Base-by-base conservation (phyloP, 2,329 filamentous ascomycete genomes). In the Lasiodiplodia hormozganensis region DNA sequence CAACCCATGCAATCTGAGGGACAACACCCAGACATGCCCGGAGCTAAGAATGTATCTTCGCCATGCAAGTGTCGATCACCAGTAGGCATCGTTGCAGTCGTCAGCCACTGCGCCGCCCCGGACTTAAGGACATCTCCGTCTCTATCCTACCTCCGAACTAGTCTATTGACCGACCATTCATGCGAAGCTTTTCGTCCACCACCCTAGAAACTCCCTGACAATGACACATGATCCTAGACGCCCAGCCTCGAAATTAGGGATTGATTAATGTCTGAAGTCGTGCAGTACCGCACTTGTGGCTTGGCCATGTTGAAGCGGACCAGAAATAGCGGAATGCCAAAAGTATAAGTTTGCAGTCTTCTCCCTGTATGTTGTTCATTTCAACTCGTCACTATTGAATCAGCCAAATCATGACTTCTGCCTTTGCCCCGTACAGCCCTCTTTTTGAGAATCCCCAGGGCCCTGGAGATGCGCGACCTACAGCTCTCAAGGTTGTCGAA, bases 401-500 rank as follows among this genome's bases (percentile, higher is more conserved):
- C 52, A 34, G 11, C 52, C 18, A 1, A 10, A 34, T 18, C 52
- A 54, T 54, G 52, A 1, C 52, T 18, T 34, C 28, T 11, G 36
- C 5, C 2, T 54, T 54, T n/a, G 52, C 52, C 8, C 52, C 52
- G 16, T 54, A 54, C 25, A 16, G 25, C 28, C 0, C 28, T 21
- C 28, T 31, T 1, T 31, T 31, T 14, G 25, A n/a, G 3, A 54
- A 28, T 7, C 23, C 25, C 16, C 25, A 54, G 3, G 52, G 52
- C 2, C 52, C 52, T 5, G 52, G 52, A 16, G 25, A 54, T 18
- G 23, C 52, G 2, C 23, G 52, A 3, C 52, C 52, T 11, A 83
- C 81, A 1, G 81, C 81, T 3, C 57, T 80, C 0, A 76, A 81
- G 56, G 78, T 83, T 34, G 69, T 83, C 56, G 68, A 76, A 31